A percentile compares a stretch with the other conserved stretches of the same genome.
These are phyloP conservation scores for Mycena crocata DNA, from an alignment of 768 basidiomycete species.

Conservation along the genomic window DNA sequence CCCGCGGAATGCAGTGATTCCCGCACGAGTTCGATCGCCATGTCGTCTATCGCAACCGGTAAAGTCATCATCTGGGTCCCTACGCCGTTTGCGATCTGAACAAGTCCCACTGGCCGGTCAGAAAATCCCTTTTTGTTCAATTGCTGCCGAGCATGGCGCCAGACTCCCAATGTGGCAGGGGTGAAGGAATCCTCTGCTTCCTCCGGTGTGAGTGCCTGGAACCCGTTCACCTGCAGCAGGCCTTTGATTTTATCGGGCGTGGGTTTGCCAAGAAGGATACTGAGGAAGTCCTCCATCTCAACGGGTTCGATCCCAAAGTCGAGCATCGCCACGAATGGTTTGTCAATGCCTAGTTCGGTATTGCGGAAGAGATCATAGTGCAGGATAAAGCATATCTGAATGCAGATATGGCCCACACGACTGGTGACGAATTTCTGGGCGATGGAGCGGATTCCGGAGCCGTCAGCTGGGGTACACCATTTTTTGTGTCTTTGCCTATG, in stretches of 20 bases:
- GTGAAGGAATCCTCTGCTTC: neutral
- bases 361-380: slow-evolving; percentile 1
- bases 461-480: neutral
- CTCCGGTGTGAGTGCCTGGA: neutral
- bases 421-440: neutral
- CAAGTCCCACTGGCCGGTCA: neutral
- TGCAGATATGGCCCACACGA: neutral
- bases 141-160: neutral
- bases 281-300: neutral
- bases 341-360: neutral
- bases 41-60: neutral
- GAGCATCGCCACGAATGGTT: neutral
- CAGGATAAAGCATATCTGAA: slow-evolving; percentile 3
- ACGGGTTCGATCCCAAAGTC: neutral
- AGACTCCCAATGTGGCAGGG: neutral
- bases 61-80: neutral
- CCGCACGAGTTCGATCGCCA: neutral
- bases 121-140: neutral
- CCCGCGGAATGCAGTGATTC: too few relatives aligned
- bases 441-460: neutral
- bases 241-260: neutral
- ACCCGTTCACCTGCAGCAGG: neutral
- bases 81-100: neutral
- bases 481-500: neutral
- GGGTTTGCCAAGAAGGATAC: neutral